phyloP scores from a whole-genome alignment of 805 yeast genomes.

The Candida vaughaniae region DNA sequence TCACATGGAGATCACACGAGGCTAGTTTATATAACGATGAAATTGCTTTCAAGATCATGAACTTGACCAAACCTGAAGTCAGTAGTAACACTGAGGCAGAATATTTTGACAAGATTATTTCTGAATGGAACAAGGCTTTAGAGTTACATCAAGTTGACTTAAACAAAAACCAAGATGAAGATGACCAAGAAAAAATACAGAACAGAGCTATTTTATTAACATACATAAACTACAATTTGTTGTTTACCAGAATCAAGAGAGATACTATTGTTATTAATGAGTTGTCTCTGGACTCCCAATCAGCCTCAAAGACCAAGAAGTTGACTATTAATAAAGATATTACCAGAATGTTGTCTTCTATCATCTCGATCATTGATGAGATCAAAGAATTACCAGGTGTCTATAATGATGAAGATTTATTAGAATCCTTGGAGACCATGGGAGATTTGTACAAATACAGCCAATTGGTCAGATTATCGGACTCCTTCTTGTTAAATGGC shows the following conservation, averaged over 20 bases:
- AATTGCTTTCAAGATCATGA: slow-evolving; percentile 58
- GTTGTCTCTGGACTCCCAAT: slow-evolving; percentile 15
- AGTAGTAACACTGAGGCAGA: slow-evolving; percentile 32
- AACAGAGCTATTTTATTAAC: slow-evolving; percentile 74
- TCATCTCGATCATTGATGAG: slow-evolving; percentile 54
- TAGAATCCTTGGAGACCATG: slow-evolving; percentile 51
- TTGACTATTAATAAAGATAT: slow-evolving; percentile 40
- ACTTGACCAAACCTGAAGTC: slow-evolving; percentile 28
- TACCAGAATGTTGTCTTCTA: slow-evolving; percentile 48
- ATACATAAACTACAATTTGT: slow-evolving; percentile 65
- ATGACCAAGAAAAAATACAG: slow-evolving; percentile 60
- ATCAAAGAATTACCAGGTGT: slow-evolving; percentile 89
- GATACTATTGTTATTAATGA: slow-evolving; percentile 53
- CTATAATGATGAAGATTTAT: slow-evolving; percentile 73
- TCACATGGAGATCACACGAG: slow-evolving; percentile 52
- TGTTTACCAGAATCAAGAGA: slow-evolving; percentile 69
- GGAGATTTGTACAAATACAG: slow-evolving; percentile 45
- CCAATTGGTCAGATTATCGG: slow-evolving; percentile 46
- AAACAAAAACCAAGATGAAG: slow-evolving; percentile 46
- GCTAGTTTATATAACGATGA: slow-evolving; percentile 72
- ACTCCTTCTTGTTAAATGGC: slow-evolving; percentile 40
- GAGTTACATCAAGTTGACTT: slow-evolving; percentile 58
- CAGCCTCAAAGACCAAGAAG: slow-evolving; percentile 19
- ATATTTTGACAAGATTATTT: slow-evolving; percentile 55
- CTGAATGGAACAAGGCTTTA: slow-evolving; percentile 70